These are phyloP conservation scores for Sporothrix protearum DNA, from an alignment of 2,329 filamentous ascomycete species.

Conservation along the genomic window DNA sequence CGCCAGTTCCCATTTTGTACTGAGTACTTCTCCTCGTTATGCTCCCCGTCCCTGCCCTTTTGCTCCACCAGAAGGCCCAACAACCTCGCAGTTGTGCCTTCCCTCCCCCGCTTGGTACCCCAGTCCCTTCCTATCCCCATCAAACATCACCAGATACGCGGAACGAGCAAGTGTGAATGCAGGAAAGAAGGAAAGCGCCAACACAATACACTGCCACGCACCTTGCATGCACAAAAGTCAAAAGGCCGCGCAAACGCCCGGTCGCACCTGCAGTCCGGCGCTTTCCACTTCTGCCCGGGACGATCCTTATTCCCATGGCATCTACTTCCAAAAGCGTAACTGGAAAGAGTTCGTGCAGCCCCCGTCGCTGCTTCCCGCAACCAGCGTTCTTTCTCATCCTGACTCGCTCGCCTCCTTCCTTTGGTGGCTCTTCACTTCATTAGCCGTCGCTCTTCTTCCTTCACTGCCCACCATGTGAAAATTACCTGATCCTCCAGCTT, in stretches of 20 bases:
- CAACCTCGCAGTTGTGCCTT: not conserved
- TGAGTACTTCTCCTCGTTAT: not conserved
- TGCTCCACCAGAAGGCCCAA: not conserved
- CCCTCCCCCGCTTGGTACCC: not conserved
- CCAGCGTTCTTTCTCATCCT: not conserved
- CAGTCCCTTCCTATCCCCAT: not conserved
- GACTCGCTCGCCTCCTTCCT: not conserved
- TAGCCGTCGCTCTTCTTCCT: not conserved
- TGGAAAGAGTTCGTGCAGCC: not conserved
- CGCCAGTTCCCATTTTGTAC: not conserved
- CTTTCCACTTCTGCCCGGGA: not conserved
- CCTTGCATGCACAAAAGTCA: not conserved
- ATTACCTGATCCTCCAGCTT: not conserved
- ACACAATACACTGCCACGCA: not conserved
- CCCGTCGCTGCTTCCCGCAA: slow-evolving; percentile 1
- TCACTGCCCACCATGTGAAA: not conserved
- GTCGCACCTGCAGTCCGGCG: not conserved
- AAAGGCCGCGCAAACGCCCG: not conserved
- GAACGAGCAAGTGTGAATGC: not conserved
- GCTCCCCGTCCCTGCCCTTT: not conserved
- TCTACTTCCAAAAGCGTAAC: slow-evolving; percentile 8
- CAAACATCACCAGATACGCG: not conserved
- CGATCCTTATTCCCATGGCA: not conserved
- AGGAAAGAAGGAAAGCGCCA: not conserved
- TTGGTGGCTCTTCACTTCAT: not conserved